These are phyloP conservation scores for Pseudodiploospora longispora DNA, from an alignment of 2,329 filamentous ascomycete species.

Conservation along the genomic window DNA sequence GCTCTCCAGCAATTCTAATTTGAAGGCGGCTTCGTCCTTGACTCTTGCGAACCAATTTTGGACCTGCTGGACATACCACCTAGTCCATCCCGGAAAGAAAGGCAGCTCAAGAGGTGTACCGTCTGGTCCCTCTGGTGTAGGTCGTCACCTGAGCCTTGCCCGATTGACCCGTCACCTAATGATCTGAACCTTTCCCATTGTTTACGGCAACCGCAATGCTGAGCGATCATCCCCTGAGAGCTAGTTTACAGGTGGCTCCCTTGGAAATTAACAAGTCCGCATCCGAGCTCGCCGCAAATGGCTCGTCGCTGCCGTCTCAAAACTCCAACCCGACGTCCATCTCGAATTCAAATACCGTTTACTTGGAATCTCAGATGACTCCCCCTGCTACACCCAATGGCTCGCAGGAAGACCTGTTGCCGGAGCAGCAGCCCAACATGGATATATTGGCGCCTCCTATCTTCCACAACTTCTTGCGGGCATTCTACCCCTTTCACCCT, in stretches of 20 bases:
- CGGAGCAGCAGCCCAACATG: constrained; percentile 24
- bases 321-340: constrained; percentile 23
- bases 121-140: constrained; percentile 10
- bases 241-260: constrained; percentile 55
- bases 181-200: constrained; percentile 18
- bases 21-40: no score
- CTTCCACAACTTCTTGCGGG: constrained; percentile 91
- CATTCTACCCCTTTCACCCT: constrained; percentile 88
- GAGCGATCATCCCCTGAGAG: constrained; percentile 38
- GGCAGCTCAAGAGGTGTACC: no score
- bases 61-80: neutral
- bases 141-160: constrained; percentile 3
- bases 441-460: constrained; percentile 44
- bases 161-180: constrained; percentile 16
- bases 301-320: constrained; percentile 17
- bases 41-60: no score
- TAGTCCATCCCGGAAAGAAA: no score
- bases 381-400: constrained; percentile 68
- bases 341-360: constrained; percentile 14
- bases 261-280: constrained; percentile 42
- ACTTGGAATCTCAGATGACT: constrained; percentile 57
- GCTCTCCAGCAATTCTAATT: no score
- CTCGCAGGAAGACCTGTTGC: constrained; percentile 50
- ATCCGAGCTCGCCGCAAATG: constrained; percentile 19
- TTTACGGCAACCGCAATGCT: constrained; percentile 27